Evolutionary conservation across 768 basidiomycete genomes (phyloP), one percentile per base, ranked within the genome.

Genomic region (Pseudohyphozyma bogoriensis): DNA sequence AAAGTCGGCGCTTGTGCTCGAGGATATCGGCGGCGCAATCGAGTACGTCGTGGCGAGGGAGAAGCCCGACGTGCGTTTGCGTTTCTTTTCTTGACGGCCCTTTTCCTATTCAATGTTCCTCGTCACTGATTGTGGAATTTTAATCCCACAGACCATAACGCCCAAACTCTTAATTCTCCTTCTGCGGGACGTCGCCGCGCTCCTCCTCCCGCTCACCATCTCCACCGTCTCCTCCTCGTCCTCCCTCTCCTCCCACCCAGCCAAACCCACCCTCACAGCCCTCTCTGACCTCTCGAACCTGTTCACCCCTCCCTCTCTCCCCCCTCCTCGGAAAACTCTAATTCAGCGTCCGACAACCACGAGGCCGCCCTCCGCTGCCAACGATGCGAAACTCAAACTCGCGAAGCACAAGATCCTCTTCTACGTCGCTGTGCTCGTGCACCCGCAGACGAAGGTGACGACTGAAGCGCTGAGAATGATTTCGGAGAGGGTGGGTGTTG

Each of bases 21-120:
- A 35, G 1, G 44, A 55, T 20, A 44, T 59, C 11, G 62, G 58
- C 0, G 46, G 22, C 1, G 62, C 66, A 0, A 20, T 64, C 18
- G 59, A 61, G 22, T 61, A 47, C 20, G 62, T 67, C 4, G 59
- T 55, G 1, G 57, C 62, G 16, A 44, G 62, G 7, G 65, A 66
- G 28, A 26, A 31, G 1, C 31, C 40, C 0, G 50, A 47, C 8
- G 65, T 63, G 31, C 45, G 60, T 45, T 6, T n/a, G 1, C 24
- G 22, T 46, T 50, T 37, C 51, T 52, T 44, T 31, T 10, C 13
- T 32, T 6, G 20, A 18, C 29, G 37, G 29, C 54, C 37, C 28
- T 33, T 37, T 37, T 20, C 7, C 40, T n/a, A n/a, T n/a, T 42
- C 40, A 42, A 10, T 42, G 10, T 5, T 42, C 40, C 7, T 42